phyloP scores from a whole-genome alignment of 108 stramenopile species.

The Chaetoceros muelleri region DNA sequence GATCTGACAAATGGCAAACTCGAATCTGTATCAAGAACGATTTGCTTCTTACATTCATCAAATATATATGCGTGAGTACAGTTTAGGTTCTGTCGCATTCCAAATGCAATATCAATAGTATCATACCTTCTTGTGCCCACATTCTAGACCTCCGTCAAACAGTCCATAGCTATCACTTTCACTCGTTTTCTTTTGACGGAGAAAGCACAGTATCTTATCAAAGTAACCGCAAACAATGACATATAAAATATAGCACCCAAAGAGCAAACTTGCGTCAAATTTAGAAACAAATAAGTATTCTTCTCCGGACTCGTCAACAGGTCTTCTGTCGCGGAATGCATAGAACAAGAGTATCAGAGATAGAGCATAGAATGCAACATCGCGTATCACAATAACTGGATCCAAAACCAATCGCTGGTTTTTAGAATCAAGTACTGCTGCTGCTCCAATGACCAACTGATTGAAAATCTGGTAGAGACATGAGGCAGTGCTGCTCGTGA shows the following conservation, averaged over 20 bases:
- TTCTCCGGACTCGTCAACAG: constrained; percentile 23
- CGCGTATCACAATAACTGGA: constrained; percentile 43
- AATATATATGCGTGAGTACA: no score
- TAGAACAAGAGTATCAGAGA: constrained; percentile 41
- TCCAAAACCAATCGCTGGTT: constrained; percentile 41
- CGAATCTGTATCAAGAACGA: no score
- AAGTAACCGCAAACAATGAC: constrained; percentile 57
- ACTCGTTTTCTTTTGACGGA: no score
- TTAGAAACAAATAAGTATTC: constrained; percentile 52
- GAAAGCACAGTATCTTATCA: constrained; percentile 22
- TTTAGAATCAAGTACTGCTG: constrained; percentile 50
- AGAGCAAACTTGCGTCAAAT: constrained; percentile 39
- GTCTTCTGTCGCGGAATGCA: constrained; percentile 31
- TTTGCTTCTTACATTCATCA: no score
- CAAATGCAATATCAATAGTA: no score
- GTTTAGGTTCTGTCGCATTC: no score
- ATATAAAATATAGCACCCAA: constrained; percentile 58
- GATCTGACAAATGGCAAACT: no score
- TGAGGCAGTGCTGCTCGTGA: neutral
- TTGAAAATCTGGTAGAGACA: constrained; percentile 58
- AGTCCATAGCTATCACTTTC: no score
- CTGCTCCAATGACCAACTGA: constrained; percentile 75
- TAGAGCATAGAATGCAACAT: constrained; percentile 58
- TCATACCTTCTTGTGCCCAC: no score
- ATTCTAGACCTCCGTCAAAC: no score